A percentile compares a stretch with the other conserved stretches of the same genome.
phyloP scores from a whole-genome alignment of 163 green algal genomes.

The Scenedesmus sp. region DNA sequence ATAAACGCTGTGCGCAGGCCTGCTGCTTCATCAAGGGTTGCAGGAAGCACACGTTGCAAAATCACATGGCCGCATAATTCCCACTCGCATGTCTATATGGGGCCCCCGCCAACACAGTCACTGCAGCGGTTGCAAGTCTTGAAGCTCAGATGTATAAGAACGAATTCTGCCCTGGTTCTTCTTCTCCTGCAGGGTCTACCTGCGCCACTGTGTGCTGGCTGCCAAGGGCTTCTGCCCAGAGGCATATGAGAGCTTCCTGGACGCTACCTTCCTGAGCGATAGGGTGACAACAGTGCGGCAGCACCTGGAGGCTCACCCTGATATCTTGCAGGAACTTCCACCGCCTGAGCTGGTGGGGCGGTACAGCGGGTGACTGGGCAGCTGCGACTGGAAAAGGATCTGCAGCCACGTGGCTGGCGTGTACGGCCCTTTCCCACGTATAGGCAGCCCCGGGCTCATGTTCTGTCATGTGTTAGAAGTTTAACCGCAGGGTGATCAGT shows the following conservation, averaged over 20 bases:
- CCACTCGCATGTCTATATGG: too few species aligned
- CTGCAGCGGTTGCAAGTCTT: too few species aligned
- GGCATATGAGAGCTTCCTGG: constrained; percentile 86
- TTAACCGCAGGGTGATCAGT: too few species aligned
- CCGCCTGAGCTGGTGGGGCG: constrained; percentile 74
- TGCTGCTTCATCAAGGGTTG: too few species aligned
- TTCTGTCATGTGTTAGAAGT: too few species aligned
- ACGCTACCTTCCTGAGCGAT: constrained; percentile 88
- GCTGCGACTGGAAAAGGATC: neutral
- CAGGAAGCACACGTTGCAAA: too few species aligned
- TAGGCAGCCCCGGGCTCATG: too few species aligned
- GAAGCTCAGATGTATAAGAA: neutral
- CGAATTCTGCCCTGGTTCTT: neutral
- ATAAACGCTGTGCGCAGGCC: too few species aligned
- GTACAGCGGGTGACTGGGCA: constrained; percentile 79
- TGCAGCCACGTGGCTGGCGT: too few species aligned
- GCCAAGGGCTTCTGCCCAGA: constrained; percentile 74
- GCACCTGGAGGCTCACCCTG: constrained; percentile 74
- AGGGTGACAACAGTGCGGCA: constrained; percentile 76
- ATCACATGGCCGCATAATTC: too few species aligned
- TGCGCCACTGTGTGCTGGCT: constrained; percentile 91
- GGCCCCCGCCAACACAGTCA: too few species aligned
- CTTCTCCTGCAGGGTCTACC: constrained; percentile 73
- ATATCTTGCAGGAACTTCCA: constrained; percentile 86
- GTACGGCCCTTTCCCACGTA: too few species aligned